Base-by-base conservation (phyloP, 2,329 filamentous ascomycete genomes). In the Trichophyton rubrum region DNA sequence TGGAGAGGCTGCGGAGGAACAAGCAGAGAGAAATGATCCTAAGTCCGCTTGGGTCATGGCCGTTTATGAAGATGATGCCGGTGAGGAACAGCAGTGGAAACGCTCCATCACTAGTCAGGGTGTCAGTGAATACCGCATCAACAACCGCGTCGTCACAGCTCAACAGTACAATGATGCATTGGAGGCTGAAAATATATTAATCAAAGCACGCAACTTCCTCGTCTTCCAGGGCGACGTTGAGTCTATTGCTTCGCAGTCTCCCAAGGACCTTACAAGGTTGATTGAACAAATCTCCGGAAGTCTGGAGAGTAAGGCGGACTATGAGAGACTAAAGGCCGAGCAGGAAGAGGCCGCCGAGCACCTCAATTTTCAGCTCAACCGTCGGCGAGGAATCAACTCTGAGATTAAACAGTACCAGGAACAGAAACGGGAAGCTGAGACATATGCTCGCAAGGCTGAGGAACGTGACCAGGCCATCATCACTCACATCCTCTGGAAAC, bases 21-120 rank as follows among this genome's bases (percentile, higher is more conserved):
- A 85, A 60, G 85, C 83, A n/a, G 73, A 74, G 55, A 76, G 73
- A 66, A 83, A 85, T 65, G 92, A 99, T 68, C 93, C 93, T 0
- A 93, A 91, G 72, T 93, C 86, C 2, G 95, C 93, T 2, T 99
- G 92, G 92, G 95, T 99, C 13, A 97, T 96, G 90, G 93, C 93
- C 33, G 92, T 99, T 15, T 99, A 97, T 73, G 91, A 96, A 72
- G 93, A 99, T 70, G 93, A 99, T 71, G 90, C 90, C 1, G 92
- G 90, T 55, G 89, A 96, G 69, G 90, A 95, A 73, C 91, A 96
- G 71, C 85, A 86, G 66, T 99, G 93, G 93, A 96, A 96, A 77
- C 89, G 93, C 63, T 87, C 85, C 66, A 99, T 99, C 72, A 97
- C 91, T 3, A 89, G 82, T 67, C 82, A 85, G 64, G 93, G 93